These are phyloP conservation scores for Phanerochaete sordida DNA, from an alignment of 768 basidiomycete genomes.

Conservation along the genomic window DNA sequence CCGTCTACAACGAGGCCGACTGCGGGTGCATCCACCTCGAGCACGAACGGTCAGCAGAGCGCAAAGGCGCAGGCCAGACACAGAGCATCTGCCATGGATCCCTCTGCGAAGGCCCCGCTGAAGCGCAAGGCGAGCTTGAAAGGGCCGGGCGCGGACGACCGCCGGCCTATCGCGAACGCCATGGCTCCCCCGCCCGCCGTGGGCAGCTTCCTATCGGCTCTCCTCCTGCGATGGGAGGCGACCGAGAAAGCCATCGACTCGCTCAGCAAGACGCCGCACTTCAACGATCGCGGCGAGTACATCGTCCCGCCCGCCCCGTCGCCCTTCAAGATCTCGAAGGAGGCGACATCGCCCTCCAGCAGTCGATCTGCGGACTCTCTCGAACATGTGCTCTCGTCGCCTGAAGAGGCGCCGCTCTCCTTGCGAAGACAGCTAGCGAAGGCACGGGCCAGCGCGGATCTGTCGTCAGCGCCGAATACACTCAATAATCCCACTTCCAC, in stretches of 20 bases:
- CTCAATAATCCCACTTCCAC: no score
- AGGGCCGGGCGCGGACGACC: neutral
- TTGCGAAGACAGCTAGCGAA: neutral
- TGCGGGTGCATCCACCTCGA: neutral
- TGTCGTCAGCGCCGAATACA: neutral
- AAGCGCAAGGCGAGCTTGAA: neutral
- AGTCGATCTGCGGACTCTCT: neutral
- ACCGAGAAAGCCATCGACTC: neutral
- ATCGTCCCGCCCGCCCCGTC: conserved; percentile 1
- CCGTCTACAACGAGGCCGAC: neutral
- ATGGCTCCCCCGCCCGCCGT: neutral
- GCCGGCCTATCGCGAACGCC: neutral
- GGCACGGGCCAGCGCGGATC: neutral
- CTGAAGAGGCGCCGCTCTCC: neutral
- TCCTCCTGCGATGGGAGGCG: neutral
- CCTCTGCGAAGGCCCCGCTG: neutral
- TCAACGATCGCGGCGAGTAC: conserved; percentile 11
- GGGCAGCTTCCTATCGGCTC: neutral
- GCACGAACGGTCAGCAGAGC: neutral
- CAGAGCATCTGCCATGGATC: neutral
- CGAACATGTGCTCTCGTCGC: neutral
- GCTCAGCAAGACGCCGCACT: neutral
- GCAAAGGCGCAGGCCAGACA: neutral
- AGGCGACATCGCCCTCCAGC: neutral
- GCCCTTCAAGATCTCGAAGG: neutral